phyloP scores from a whole-genome alignment of 768 basidiomycete species.

The Saitozyma sp. region DNA sequence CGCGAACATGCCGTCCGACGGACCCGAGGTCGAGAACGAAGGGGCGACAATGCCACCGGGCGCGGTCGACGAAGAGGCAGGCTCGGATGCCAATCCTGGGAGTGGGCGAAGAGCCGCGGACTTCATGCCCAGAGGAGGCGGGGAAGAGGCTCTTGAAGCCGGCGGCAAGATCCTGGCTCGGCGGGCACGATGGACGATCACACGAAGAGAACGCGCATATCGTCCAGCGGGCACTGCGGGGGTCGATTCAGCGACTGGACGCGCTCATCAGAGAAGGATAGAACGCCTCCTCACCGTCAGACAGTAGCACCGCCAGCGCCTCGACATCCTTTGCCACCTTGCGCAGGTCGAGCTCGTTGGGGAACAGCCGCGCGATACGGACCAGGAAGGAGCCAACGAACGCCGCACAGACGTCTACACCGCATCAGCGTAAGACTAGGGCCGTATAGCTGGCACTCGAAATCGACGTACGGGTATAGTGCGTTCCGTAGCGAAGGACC shows the following conservation, averaged over 20 bases:
- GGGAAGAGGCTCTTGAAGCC: constrained; percentile 42
- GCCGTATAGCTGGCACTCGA: background rate
- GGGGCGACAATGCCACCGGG: constrained; percentile 37
- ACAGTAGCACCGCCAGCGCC: constrained; percentile 70
- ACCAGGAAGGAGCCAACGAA: constrained; percentile 89
- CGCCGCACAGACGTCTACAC: constrained; percentile 81
- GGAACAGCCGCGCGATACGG: constrained; percentile 82
- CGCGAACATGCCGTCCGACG: background rate
- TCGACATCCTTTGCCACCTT: constrained; percentile 77
- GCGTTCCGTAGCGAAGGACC: constrained; percentile 74
- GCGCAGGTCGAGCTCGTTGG: constrained; percentile 73
- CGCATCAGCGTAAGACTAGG: constrained; percentile 56
- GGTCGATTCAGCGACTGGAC: background rate
- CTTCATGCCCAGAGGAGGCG: constrained; percentile 22
- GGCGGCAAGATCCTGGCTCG: constrained; percentile 53
- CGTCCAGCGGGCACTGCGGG: constrained; percentile 81
- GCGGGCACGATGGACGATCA: constrained; percentile 70
- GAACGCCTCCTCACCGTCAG: constrained; percentile 63
- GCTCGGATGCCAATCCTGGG: background rate
- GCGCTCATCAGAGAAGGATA: background rate
- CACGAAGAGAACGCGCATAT: constrained; percentile 82
- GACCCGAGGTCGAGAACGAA: constrained; percentile 25
- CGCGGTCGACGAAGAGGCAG: constrained; percentile 21
- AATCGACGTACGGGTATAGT: constrained; percentile 51
- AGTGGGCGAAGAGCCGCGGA: background rate